phyloP scores from a whole-genome alignment of 169 alveolate species.

The Plasmodium inui region DNA sequence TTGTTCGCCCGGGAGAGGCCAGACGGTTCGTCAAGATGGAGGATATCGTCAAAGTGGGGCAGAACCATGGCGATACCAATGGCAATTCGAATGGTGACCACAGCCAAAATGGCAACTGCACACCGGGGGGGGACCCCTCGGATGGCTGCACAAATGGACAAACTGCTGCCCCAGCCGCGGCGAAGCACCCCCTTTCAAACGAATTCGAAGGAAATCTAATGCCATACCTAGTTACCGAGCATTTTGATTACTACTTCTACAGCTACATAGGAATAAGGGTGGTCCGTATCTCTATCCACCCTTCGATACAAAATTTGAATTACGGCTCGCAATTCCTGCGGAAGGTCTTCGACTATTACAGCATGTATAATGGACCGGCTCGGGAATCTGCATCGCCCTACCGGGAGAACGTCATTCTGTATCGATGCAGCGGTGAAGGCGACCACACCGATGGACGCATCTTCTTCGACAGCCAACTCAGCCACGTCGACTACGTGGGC shows the following conservation, averaged over 20 bases:
- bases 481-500: constrained; percentile 95
- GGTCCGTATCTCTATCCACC: constrained; percentile 99
- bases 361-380: constrained; percentile 51
- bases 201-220: constrained; percentile 98
- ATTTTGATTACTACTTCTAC: constrained; percentile 85
- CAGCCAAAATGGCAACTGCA: neutral
- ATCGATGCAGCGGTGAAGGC: constrained; percentile 1
- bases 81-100: neutral
- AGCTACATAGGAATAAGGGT: constrained; percentile 89
- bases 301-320: constrained; percentile 96
- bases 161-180: constrained; percentile 88
- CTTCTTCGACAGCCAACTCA: constrained; percentile 65
- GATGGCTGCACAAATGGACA: constrained; percentile 85
- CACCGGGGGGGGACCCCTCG: constrained; percentile 27
- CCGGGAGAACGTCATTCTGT: constrained; percentile 21
- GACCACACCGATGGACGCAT: constrained; percentile 75
- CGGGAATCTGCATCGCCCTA: constrained; percentile 10
- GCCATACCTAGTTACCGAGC: constrained; percentile 95
- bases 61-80: neutral
- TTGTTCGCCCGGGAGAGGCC: neutral
- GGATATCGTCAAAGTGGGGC: neutral
- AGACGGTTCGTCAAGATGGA: constrained; percentile 3
- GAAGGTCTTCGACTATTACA: constrained; percentile 48
- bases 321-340: constrained; percentile 96
- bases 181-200: constrained; percentile 96